Percentiles rank a stretch among this genome's conserved stretches.
Conservation (phyloP, 2,329 filamentous ascomycete species). For the Aciculosporium take region DNA sequence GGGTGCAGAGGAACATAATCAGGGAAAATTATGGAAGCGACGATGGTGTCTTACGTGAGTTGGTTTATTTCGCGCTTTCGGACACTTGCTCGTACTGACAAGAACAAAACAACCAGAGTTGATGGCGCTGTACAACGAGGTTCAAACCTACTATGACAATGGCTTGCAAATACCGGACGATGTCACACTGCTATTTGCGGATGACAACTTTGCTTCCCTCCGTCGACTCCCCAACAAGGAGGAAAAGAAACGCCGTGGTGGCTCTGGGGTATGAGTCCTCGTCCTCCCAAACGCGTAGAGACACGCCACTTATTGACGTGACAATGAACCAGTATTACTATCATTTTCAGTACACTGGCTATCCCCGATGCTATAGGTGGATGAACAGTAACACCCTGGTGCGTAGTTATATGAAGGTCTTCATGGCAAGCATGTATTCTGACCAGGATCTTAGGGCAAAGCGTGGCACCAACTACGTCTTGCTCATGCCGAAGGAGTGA, state of each 20-base stretch:
- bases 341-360: slow-evolving; percentile 49
- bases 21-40: slow-evolving; percentile 32
- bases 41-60: slow-evolving; percentile 26
- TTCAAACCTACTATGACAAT: slow-evolving; percentile 46
- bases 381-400: slow-evolving; percentile 47
- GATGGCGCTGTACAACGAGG: slow-evolving; percentile 52
- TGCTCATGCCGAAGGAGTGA: slow-evolving; percentile 32
- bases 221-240: slow-evolving; percentile 38
- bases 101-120: slow-evolving; percentile 28
- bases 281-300: no score
- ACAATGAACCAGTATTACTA: slow-evolving; percentile 25
- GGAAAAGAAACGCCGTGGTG: slow-evolving; percentile 38
- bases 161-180: slow-evolving; percentile 46
- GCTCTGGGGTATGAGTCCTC: slow-evolving; percentile 33
- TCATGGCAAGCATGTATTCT: background rate
- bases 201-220: slow-evolving; percentile 49
- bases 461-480: slow-evolving; percentile 38
- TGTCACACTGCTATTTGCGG: slow-evolving; percentile 46
- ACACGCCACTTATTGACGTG: background rate
- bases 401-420: background rate
- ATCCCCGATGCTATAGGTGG: slow-evolving; percentile 45
- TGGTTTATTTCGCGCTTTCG: background rate
- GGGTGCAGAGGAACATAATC: slow-evolving; percentile 39
- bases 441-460: slow-evolving; percentile 15
- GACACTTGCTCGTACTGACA: background rate